phyloP scores from a whole-genome alignment of 805 yeast species.

The Helenozyma rhizophorensis region DNA sequence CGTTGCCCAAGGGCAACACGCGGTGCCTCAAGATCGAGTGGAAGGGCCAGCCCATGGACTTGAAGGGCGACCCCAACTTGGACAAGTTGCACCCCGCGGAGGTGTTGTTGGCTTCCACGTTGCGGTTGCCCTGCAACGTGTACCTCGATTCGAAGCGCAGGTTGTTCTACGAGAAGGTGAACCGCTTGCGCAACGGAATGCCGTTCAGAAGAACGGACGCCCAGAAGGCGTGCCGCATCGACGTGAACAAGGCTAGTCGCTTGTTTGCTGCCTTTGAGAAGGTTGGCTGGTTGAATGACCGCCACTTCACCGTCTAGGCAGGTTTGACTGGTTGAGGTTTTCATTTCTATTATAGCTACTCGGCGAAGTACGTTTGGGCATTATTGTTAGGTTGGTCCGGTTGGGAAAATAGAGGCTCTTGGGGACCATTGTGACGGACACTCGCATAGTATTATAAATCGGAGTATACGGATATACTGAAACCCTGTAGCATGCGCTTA shows the following conservation, averaged over 20 bases:
- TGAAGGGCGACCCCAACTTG: constrained; percentile 69
- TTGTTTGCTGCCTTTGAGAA: constrained; percentile 85
- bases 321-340: too few relatives aligned
- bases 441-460: too few relatives aligned
- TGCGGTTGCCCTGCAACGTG: constrained; percentile 82
- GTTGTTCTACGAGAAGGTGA: constrained; percentile 83
- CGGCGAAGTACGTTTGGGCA: too few relatives aligned
- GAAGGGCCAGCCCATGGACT: constrained; percentile 98
- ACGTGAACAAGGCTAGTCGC: constrained; percentile 92
- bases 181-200: constrained; percentile 59
- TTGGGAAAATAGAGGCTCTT: constrained; percentile 3
- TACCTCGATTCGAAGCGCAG: constrained; percentile 69
- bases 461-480: too few relatives aligned
- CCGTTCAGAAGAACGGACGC: constrained; percentile 97
- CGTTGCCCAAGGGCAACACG: constrained; percentile 60
- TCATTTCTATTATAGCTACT: too few relatives aligned
- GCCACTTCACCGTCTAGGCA: constrained; percentile 42
- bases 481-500: too few relatives aligned
- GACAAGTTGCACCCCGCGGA: constrained; percentile 88
- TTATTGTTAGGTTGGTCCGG: constrained; percentile 1
- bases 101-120: constrained; percentile 75
- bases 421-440: not conserved
- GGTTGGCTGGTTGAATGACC: constrained; percentile 88
- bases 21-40: constrained; percentile 86
- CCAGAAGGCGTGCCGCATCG: constrained; percentile 95